Evolutionary conservation across 2,329 filamentous ascomycete genomes (phyloP).

Genomic region (Fusarium sarcochroum): DNA sequence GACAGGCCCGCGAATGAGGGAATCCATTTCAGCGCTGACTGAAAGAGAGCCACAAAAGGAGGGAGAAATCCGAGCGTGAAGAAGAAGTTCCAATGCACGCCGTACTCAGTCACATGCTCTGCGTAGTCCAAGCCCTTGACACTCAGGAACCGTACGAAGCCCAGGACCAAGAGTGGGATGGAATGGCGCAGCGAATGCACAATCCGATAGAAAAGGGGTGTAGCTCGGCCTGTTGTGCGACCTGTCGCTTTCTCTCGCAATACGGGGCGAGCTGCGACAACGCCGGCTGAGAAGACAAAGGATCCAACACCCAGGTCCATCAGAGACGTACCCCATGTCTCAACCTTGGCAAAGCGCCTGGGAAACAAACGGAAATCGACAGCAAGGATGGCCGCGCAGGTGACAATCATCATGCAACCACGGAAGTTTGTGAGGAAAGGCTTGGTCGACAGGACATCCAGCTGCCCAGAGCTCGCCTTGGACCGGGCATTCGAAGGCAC

Average conservation of each 20-base stretch:
- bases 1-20: slow-evolving; percentile 84
- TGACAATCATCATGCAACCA: slow-evolving; percentile 90
- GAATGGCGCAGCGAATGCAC: slow-evolving; percentile 81
- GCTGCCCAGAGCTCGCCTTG: slow-evolving; percentile 49
- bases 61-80: slow-evolving; percentile 93
- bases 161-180: slow-evolving; percentile 84
- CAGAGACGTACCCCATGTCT: slow-evolving; percentile 99
- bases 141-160: slow-evolving; percentile 83
- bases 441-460: slow-evolving; percentile 77
- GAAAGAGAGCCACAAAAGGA: slow-evolving; percentile 88
- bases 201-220: slow-evolving; percentile 71
- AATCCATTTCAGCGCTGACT: slow-evolving; percentile 77
- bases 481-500: slow-evolving; percentile 60
- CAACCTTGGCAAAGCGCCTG: slow-evolving; percentile 94
- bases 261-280: slow-evolving; percentile 88
- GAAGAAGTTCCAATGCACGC: slow-evolving; percentile 99
- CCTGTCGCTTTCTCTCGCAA: slow-evolving; percentile 75
- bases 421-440: slow-evolving; percentile 95
- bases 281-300: slow-evolving; percentile 93
- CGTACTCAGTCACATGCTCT: slow-evolving; percentile 97
- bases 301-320: slow-evolving; percentile 99
- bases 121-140: slow-evolving; percentile 97
- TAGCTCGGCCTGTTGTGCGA: slow-evolving; percentile 62
- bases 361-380: slow-evolving; percentile 97
- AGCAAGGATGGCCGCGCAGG: slow-evolving; percentile 92